Evolutionary conservation across 2,329 filamentous ascomycete genomes (phyloP).

Genomic region (Teratosphaeria epicoccoides): DNA sequence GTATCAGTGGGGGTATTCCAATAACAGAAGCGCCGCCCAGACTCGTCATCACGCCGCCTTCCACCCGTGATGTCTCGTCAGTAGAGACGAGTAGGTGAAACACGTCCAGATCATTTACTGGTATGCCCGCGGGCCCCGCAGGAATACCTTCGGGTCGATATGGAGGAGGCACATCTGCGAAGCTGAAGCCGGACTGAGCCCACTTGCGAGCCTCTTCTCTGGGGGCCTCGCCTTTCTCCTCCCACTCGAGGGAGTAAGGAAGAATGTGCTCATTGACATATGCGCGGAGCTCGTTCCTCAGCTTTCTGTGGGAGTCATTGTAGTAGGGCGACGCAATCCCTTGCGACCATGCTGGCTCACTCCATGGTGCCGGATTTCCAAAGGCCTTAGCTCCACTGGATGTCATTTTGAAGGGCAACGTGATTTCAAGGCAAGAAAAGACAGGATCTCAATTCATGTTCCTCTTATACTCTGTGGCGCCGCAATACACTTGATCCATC

Average conservation of each 20-base stretch:
- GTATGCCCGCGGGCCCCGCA: constrained; percentile 35
- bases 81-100: constrained; percentile 38
- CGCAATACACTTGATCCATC: not conserved
- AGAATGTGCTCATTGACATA: constrained; percentile 51
- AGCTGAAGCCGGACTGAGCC: constrained; percentile 33
- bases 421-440: not conserved
- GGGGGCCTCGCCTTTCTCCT: constrained; percentile 39
- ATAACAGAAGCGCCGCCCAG: constrained; percentile 52
- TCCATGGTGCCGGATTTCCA: constrained; percentile 27
- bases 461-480: no score
- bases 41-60: constrained; percentile 46
- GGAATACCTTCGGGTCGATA: constrained; percentile 33
- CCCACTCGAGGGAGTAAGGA: constrained; percentile 50
- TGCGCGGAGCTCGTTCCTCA: constrained; percentile 46
- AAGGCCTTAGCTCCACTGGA: not conserved
- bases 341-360: constrained; percentile 37
- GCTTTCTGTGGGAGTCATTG: constrained; percentile 48
- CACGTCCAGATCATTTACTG: constrained; percentile 41
- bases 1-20: constrained; percentile 53
- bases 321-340: constrained; percentile 51
- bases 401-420: not conserved
- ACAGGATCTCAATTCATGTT: no score
- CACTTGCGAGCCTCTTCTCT: constrained; percentile 33
- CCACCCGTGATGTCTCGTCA: constrained; percentile 23
- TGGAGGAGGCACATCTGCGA: constrained; percentile 34